A percentile compares a stretch with the other conserved stretches of the same genome.
Conservation (phyloP, 108 stramenopile species). For the Cyclotella sp. region DNA sequence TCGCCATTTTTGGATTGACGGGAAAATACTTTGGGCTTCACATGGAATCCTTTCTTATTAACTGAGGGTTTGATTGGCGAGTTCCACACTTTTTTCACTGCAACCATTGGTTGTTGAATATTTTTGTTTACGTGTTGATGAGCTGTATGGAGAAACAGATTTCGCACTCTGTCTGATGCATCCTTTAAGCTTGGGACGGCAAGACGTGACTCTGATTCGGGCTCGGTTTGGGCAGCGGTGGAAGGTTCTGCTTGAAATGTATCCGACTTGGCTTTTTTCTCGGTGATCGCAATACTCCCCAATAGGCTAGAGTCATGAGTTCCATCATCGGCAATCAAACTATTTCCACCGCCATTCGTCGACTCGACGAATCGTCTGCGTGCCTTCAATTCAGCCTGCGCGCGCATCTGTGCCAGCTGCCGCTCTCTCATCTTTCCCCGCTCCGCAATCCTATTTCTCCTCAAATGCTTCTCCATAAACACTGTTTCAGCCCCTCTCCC, state of each 20-base stretch:
- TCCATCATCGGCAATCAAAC: neutral
- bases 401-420: neutral
- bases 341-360: neutral
- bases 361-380: too few relatives aligned
- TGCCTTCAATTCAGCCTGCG: neutral
- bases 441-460: neutral
- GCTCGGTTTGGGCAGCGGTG: neutral
- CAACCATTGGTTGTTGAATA: neutral
- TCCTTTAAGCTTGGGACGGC: neutral
- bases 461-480: slow-evolving; percentile 7
- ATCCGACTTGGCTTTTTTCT: neutral
- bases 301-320: neutral
- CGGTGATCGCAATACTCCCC: neutral
- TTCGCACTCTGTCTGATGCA: neutral
- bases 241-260: neutral
- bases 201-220: neutral
- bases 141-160: neutral
- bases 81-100: slow-evolving; percentile 3
- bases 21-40: neutral
- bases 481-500: neutral
- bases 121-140: neutral
- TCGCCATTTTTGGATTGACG: neutral
- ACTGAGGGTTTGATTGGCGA: neutral
- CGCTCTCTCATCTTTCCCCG: neutral
- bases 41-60: neutral